Conservation (phyloP, 1,284 basidiomycete species). For the Filobasidium uniguttulatum region DNA sequence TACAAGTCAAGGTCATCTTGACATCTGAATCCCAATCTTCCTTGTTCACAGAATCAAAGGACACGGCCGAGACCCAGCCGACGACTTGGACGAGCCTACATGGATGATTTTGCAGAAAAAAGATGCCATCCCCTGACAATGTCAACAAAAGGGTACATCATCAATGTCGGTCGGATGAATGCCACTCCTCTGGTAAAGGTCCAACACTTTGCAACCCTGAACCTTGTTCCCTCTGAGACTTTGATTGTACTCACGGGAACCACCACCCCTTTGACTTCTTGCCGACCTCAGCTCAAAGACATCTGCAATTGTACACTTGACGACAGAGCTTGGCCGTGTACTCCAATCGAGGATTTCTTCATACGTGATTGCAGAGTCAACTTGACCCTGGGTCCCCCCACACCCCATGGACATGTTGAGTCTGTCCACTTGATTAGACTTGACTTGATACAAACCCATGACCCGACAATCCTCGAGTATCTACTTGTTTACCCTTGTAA, state of each 20-base stretch:
- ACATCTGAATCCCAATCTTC: conserved; percentile 3
- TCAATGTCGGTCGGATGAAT: background rate
- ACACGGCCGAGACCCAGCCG: conserved; percentile 9
- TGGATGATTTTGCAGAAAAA: conserved; percentile 10
- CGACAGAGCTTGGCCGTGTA: conserved; percentile 1
- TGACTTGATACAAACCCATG: too few species aligned
- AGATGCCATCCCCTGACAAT: conserved; percentile 4
- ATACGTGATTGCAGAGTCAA: too few species aligned
- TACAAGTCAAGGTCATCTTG: conserved; percentile 4
- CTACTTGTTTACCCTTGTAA: too few species aligned
- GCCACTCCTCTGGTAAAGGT: background rate
- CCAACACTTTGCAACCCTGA: background rate
- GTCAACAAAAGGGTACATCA: background rate
- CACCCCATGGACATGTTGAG: too few species aligned
- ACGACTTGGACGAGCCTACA: conserved; percentile 8
- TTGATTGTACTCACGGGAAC: background rate
- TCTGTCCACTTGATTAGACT: too few species aligned
- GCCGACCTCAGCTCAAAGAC: background rate
- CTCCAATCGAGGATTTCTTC: conserved; percentile 6
- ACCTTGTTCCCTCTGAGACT: conserved; percentile 1
- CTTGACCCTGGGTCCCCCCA: too few species aligned
- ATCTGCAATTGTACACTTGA: conserved; percentile 8
- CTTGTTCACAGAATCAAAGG: conserved; percentile 1
- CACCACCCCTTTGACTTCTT: background rate
- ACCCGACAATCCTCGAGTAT: too few species aligned